Evolutionary conservation across 805 yeast species (phyloP), one percentile per base, ranked within the genome.

Genomic region (Lachancea kluyveri): DNA sequence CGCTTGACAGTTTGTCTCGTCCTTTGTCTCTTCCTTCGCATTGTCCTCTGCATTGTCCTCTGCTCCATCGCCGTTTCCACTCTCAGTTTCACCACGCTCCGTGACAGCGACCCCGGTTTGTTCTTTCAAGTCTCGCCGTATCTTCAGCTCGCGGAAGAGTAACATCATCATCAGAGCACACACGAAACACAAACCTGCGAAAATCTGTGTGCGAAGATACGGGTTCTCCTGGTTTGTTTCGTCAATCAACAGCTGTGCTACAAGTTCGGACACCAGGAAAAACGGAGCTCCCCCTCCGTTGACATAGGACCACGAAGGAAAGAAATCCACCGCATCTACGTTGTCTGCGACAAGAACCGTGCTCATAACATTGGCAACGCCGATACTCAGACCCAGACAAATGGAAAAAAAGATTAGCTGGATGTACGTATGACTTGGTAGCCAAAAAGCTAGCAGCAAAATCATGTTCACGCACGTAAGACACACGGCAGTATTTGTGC

Each of bases 171-270:
- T 5, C 7, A 68, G 45, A 0, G 70, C 69, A 8, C 53, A 54
- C n/a, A 68, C 46, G 40, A 67, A 70, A 26, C 70, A 52, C 12
- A 64, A 45, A 2, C 82, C 85, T 4, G 75, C 68, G 48, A 75
- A 77, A 1, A 77, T 62, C 45, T 78, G 85, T 1, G 80, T 65
- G 41, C 77, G 67, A 21, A 71, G 54, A 43, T 70, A 79, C 3
- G 84, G 82, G 17, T 54, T 58, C 5, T 34, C 35, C 5, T 41
- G 40, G 8, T 36, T 28, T 2, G 42, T 22, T 8, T 45, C 30
- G n/a, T 48, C 57, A 32, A 63, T 60, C 28, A 75, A 48, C 2
- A 73, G 64, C 35, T 76, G 66, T 0, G 75, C 80, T 30, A 75
- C 67, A 6, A 72, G 65, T 52, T 76, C 83, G 3, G 74, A 60